Base-by-base conservation (phyloP, 371 early-diverging fungal genomes). In the Mortierella sp. region DNA sequence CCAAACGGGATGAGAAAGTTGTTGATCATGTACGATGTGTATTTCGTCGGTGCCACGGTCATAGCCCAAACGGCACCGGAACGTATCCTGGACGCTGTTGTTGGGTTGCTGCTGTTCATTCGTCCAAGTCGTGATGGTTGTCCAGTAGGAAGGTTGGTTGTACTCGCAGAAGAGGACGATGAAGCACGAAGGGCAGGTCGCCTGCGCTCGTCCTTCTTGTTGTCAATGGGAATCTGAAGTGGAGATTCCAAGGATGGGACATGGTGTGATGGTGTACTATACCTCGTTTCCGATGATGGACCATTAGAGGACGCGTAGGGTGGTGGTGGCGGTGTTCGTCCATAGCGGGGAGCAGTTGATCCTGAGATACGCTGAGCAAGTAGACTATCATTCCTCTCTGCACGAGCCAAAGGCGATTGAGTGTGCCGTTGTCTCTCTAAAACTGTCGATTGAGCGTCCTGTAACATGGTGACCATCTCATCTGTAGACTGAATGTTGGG, bases 401-500 rank as follows among this genome's bases (percentile, higher is more conserved):
- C 51, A 23, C 63, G 46, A 4, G 61, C 28, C 21, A 67, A 45
- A 3, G 61, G 39, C 0, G 55, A 2, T 9, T 61, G 45, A 13
- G 48, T 14, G 10, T 61, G 51, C 18, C 27, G 54, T 27, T 54
- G 50, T 14, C 56, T 19, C 13, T 54, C 66, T 7, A 74, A 52
- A 28, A 41, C 31, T 0, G 76, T 69, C 43, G 69, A 16, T 28
- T 74, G 76, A 18, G 76, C 76, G 0, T 74, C 76, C 63, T 74
- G 76, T 3, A 74, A 46, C 59, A 74, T 58, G 26, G 56, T 58
- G 6, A 69, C 70, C 70, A 74, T 74, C 24, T 74, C 76, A n/a
- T 74, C 76, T 21, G 76, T 74, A 0, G 76, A 27, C 10, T 74
- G 61, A 53, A 74, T 74, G 23, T 65, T 69, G 46, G 76, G 76